Evolutionary conservation across 148 eudicot genomes (phyloP), one percentile per base, ranked within the genome.

Genomic region (Silene uniflora): DNA sequence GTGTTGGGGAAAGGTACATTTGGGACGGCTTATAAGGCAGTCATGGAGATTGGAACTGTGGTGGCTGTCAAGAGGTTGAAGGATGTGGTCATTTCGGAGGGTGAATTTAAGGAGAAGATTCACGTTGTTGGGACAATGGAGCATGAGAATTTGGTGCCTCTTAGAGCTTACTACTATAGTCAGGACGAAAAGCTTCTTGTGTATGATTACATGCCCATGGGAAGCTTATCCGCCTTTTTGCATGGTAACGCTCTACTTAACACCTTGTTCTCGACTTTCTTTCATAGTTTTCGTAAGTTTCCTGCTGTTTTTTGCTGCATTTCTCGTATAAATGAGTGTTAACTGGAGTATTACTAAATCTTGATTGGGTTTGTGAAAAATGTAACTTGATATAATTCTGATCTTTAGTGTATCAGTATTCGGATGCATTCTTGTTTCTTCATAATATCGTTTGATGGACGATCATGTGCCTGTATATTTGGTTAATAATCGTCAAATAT

Each of bases 21-120:
- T 69, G 98, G 97, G 79, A 93, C 98, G n/a, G 83, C 97, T 11
- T 93, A 93, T 71, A 93, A 93, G 88, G 97, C 97, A 32, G 89
- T 87, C 27, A 67, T 91, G 78, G 98, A 93, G 78, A 72, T 81
- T 42, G 98, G 98, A 46, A 84, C 84, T 13, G 87, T 83, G 47
- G 91, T 93, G 82, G 90, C 90, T 16, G 97, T 93, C 71, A 93
- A 91, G 90, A 84, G 97, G 78, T 88, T 93, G 86, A 91, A 86
- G 83, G 97, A 91, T 71, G 98, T 93, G 79, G 78, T 72, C 3
- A 77, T 91, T 16, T 59, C 87, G 0, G 97, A 89, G 80, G 65
- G 39, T 10, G 97, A 91, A 77, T 91, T 91, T 49, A 86, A 84
- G 84, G 93, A 88, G 62, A 93, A 88, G 85, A 89, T 93, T 61